Conservation (phyloP, 2,329 filamentous ascomycete species). For the Nemania abortiva region DNA sequence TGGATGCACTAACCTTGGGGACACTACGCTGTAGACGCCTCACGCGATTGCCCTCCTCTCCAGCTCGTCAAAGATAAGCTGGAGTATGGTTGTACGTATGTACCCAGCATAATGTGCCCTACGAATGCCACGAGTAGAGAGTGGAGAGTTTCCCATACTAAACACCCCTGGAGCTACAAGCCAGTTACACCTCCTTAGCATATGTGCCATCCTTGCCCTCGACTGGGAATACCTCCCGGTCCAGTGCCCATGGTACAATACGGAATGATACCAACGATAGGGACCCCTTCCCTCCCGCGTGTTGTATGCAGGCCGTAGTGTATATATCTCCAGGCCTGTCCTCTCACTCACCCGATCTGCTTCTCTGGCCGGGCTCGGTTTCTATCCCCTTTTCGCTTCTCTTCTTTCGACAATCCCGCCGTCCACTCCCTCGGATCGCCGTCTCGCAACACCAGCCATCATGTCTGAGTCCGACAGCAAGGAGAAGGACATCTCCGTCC, state of each 20-base stretch:
- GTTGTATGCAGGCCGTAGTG: constrained; percentile 2
- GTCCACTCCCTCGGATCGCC: constrained; percentile 19
- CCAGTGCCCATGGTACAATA: background rate
- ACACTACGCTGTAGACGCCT: constrained; percentile 9
- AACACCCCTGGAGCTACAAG: constrained; percentile 20
- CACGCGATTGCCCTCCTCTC: constrained; percentile 19
- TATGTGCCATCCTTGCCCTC: background rate
- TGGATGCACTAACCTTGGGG: too few species aligned
- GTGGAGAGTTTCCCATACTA: constrained; percentile 6
- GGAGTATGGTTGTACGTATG: constrained; percentile 8
- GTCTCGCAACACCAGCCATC: constrained; percentile 11
- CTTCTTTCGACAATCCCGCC: constrained; percentile 10
- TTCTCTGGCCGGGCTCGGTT: constrained; percentile 15
- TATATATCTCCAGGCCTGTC: constrained; percentile 29
- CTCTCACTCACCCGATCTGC: constrained; percentile 7
- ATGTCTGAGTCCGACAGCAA: constrained; percentile 47
- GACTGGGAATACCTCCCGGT: background rate
- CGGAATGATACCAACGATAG: constrained; percentile 6
- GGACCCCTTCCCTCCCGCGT: constrained; percentile 1
- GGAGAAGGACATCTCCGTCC: constrained; percentile 44
- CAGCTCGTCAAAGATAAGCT: constrained; percentile 33
- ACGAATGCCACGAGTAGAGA: constrained; percentile 14
- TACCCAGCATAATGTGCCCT: background rate
- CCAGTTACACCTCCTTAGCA: background rate
- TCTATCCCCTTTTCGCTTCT: constrained; percentile 12